Percentiles rank a stretch among this genome's conserved stretches.
Evolutionary conservation across 2,329 filamentous ascomycete genomes (phyloP).

Genomic region (Paraphaeosphaeria sporulosa): DNA sequence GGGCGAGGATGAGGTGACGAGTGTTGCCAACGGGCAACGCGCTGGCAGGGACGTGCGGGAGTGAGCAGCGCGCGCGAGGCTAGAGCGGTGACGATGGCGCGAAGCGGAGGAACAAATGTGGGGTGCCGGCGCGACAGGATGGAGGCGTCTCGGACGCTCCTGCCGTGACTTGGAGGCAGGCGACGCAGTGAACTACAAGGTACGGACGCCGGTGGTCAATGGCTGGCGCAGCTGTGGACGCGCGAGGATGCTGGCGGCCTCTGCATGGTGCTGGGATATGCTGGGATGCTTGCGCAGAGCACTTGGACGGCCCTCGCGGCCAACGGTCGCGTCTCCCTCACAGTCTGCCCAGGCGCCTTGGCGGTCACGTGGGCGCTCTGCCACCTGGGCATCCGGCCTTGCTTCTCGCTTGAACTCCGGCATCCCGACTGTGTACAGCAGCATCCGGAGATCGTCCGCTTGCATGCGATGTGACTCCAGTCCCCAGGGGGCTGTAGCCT

Average conservation of each 20-base stretch:
- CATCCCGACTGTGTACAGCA: no score
- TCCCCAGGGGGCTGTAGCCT: no score
- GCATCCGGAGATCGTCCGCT: background rate
- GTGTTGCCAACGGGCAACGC: background rate
- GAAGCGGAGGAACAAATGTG: slow-evolving; percentile 6
- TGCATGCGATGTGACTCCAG: background rate
- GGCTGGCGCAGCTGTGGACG: background rate
- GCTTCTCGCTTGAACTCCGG: background rate
- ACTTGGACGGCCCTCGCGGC: background rate
- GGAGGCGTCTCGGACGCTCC: slow-evolving; percentile 3
- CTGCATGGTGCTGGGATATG: background rate
- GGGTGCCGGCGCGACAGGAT: slow-evolving; percentile 11
- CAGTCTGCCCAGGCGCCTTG: background rate
- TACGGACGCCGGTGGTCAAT: background rate
- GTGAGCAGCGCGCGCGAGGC: background rate
- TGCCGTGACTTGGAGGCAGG: background rate
- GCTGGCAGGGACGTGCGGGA: slow-evolving; percentile 2
- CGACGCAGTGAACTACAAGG: background rate
- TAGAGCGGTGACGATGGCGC: slow-evolving; percentile 6
- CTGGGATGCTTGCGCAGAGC: background rate
- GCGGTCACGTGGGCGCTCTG: background rate
- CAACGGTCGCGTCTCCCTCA: background rate
- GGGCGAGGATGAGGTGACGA: slow-evolving; percentile 4
- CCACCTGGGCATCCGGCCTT: background rate
- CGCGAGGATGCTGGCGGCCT: slow-evolving; percentile 6